A percentile compares a stretch with the other conserved stretches of the same genome.
Conservation (phyloP, 1,284 basidiomycete genomes). For the Sphagnurus paluster region DNA sequence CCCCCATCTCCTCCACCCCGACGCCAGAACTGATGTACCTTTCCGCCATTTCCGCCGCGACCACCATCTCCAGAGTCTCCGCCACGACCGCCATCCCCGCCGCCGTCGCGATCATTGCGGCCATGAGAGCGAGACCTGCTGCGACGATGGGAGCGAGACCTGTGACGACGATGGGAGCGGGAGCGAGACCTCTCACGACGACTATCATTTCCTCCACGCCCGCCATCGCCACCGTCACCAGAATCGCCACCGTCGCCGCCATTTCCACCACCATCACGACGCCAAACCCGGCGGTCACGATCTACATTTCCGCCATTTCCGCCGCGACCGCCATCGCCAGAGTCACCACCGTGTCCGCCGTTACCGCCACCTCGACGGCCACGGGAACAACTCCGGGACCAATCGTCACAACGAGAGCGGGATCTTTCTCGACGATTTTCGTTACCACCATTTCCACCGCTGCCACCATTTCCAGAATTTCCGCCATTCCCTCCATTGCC, state of each 20-base stretch:
- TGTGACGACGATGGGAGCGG: not conserved
- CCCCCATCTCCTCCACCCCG: not conserved
- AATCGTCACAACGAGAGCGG: too few relatives aligned
- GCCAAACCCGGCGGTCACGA: too few relatives aligned
- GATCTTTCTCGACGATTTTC: not conserved
- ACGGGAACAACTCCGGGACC: not conserved
- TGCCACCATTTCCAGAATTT: slow-evolving; percentile 7
- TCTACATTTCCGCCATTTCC: not conserved
- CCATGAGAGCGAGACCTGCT: not conserved
- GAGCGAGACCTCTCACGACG: not conserved
- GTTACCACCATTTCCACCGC: slow-evolving; percentile 3
- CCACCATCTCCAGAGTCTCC: slow-evolving; percentile 9
- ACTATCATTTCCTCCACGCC: slow-evolving; percentile 9
- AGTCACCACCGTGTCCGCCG: not conserved
- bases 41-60: slow-evolving; percentile 6
- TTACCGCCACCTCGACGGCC: not conserved
- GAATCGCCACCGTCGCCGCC: slow-evolving; percentile 8
- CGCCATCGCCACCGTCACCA: slow-evolving; percentile 11
- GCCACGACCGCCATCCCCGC: not conserved
- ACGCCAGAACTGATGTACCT: slow-evolving; percentile 3
- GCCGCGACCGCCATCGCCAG: not conserved
- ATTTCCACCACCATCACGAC: not conserved
- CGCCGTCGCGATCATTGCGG: not conserved
- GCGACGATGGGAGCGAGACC: not conserved
- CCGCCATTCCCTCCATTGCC: slow-evolving; percentile 8